Conservation (phyloP, 305 asterid genomes). For the Fraxinus albicans region DNA sequence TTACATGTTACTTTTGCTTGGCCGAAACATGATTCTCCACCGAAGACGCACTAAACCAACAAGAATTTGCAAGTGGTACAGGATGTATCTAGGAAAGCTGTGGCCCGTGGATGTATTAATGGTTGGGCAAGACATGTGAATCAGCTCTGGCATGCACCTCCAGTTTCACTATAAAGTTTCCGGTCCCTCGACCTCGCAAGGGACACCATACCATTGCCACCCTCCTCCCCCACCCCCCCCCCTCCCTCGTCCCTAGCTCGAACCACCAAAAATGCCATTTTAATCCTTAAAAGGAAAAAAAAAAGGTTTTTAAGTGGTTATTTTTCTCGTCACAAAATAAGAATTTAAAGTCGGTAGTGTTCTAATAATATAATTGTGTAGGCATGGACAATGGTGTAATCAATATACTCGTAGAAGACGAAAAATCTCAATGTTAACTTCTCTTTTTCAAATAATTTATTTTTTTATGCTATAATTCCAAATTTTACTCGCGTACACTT, state of each 20-base stretch:
- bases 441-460: not conserved
- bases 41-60: not conserved
- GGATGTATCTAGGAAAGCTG: not conserved
- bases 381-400: not conserved
- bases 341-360: not conserved
- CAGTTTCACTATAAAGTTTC: not conserved
- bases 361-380: no score
- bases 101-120: not conserved
- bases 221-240: no score
- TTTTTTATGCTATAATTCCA: no score
- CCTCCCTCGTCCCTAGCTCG: no score
- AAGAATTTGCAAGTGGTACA: not conserved
- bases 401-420: not conserved
- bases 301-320: no score
- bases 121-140: not conserved
- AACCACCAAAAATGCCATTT: no score
- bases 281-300: no score
- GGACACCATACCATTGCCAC: not conserved
- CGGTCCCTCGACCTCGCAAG: constrained; percentile 5
- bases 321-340: no score
- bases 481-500: no score
- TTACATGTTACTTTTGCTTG: not conserved
- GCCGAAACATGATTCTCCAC: not conserved
- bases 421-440: not conserved
- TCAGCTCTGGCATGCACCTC: not conserved